Evolutionary conservation across 805 yeast genomes (phyloP).

Genomic region (Sungouiozyma ichnusensis): DNA sequence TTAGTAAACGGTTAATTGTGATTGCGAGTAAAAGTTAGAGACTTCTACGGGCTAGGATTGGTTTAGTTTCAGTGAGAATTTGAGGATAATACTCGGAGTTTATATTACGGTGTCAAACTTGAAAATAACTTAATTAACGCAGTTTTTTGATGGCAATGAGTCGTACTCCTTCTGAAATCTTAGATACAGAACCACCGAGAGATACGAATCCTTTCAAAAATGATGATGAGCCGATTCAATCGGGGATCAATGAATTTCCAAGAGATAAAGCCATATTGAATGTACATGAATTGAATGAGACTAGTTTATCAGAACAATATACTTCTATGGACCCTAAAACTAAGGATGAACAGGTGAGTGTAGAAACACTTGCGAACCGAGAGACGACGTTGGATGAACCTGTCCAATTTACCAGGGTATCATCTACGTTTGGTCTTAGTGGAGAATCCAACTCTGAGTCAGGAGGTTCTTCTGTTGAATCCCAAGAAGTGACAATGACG

Average conservation of each 20-base stretch:
- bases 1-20: too few species aligned
- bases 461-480: not conserved
- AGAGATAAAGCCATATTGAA: slow-evolving; percentile 37
- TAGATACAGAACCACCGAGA: not conserved
- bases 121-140: too few species aligned
- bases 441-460: not conserved
- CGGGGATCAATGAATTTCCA: slow-evolving; percentile 22
- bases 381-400: slow-evolving; percentile 30
- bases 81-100: not conserved
- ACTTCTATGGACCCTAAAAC: slow-evolving; percentile 40
- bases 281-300: slow-evolving; percentile 34
- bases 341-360: not conserved
- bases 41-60: too few species aligned
- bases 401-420: slow-evolving; percentile 33
- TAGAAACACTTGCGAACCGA: slow-evolving; percentile 11
- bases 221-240: not conserved
- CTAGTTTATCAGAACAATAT: slow-evolving; percentile 8
- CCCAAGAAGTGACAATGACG: not conserved
- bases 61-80: too few species aligned
- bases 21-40: too few species aligned
- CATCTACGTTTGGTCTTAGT: slow-evolving; percentile 18
- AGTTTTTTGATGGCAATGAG: too few species aligned
- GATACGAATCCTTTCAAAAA: not conserved
- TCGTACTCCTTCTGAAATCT: not conserved
- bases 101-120: not conserved